A percentile compares a stretch with the other conserved stretches of the same genome.
Conservation (phyloP, 163 green algal genomes). For the Scenedesmus sp. region DNA sequence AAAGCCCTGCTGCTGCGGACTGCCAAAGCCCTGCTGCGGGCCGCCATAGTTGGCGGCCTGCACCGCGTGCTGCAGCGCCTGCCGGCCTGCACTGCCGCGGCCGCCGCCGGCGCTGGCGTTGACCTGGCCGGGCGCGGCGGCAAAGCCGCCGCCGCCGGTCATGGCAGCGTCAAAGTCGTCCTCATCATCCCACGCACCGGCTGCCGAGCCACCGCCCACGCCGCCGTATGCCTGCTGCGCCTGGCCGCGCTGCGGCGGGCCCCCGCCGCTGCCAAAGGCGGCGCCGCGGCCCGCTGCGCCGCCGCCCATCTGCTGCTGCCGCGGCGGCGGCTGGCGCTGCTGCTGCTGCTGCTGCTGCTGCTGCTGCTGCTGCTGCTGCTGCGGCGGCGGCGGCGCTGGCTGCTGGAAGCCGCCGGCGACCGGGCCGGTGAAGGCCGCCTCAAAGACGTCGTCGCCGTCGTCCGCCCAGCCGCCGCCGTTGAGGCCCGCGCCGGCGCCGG, state of each 20-base stretch:
- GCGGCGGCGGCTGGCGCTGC: not conserved
- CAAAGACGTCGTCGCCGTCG: slow-evolving; percentile 31
- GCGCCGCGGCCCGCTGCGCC: not conserved
- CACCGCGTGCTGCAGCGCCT: not conserved
- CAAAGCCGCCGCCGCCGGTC: no score
- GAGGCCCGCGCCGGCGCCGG: not conserved
- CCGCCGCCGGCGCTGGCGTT: not conserved
- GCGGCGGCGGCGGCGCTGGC: not conserved
- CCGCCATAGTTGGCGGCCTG: not conserved
- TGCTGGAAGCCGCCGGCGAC: not conserved
- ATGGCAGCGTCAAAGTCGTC: no score
- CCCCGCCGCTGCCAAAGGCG: not conserved
- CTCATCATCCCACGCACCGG: no score
- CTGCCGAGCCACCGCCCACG: not conserved
- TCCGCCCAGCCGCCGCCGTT: not conserved
- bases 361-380: slow-evolving; percentile 9
- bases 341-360: slow-evolving; percentile 16
- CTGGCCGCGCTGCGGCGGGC: not conserved
- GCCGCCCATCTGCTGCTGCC: slow-evolving; percentile 1
- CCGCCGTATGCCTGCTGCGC: not conserved
- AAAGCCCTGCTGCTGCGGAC: slow-evolving; percentile 10
- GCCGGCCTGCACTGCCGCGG: not conserved
- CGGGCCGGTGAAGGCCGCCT: slow-evolving; percentile 17
- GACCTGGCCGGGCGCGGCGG: no score
- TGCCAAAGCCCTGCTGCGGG: not conserved